phyloP scores from a whole-genome alignment of 306 rosid species.

The Malus fusca region DNA sequence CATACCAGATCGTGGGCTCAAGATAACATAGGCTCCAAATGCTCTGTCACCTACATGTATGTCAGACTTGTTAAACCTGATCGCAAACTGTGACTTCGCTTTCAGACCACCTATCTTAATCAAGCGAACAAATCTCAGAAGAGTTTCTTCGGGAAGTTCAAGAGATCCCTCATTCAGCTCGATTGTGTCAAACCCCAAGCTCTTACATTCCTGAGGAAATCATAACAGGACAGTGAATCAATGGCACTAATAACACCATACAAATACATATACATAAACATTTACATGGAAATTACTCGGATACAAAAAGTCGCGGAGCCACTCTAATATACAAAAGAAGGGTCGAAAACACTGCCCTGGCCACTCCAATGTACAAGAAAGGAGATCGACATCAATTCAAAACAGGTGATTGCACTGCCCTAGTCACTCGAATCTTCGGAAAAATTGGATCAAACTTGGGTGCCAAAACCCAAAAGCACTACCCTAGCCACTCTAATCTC shows the following conservation, averaged over 20 bases:
- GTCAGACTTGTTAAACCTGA: constrained; percentile 67
- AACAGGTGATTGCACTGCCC: too few relatives aligned
- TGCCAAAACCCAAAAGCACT: too few relatives aligned
- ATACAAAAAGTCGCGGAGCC: too few relatives aligned
- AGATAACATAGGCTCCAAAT: constrained; percentile 71
- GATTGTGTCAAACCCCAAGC: constrained; percentile 74
- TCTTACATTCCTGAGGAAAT: constrained; percentile 65
- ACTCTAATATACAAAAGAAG: too few relatives aligned
- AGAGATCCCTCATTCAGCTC: constrained; percentile 69
- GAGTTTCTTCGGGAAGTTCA: constrained; percentile 76
- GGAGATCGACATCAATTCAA: too few relatives aligned
- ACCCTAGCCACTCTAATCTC: too few relatives aligned
- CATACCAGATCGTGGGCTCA: constrained; percentile 69
- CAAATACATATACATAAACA: background rate
- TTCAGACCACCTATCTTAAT: constrained; percentile 72
- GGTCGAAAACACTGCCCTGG: too few relatives aligned
- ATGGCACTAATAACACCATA: background rate
- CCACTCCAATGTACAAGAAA: too few relatives aligned
- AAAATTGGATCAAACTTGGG: too few relatives aligned
- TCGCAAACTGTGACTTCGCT: constrained; percentile 74
- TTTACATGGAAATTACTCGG: too few relatives aligned
- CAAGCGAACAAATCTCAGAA: constrained; percentile 66
- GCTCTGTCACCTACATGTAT: constrained; percentile 67
- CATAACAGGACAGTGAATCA: background rate
- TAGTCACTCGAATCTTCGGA: too few relatives aligned